Conservation (phyloP, 345 rosid genomes). For the Lumnitzera racemosa region DNA sequence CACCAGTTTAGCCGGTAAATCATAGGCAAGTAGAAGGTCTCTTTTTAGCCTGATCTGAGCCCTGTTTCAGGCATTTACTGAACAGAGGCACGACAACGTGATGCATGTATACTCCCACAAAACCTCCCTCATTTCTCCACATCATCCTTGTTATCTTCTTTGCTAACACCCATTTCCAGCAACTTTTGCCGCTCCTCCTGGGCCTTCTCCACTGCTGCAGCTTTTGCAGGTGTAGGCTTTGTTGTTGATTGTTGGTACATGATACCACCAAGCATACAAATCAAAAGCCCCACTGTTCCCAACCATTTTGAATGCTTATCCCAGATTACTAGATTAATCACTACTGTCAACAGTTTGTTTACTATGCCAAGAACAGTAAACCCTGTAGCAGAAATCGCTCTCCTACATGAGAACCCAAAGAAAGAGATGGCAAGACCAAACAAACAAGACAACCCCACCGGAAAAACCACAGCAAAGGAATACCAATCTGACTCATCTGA, state of each 20-base stretch:
- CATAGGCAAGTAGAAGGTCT: no score
- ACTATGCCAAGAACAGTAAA: conserved; percentile 98
- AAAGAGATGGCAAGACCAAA: conserved; percentile 92
- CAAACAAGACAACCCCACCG: conserved; percentile 77
- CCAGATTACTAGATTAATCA: conserved; percentile 81
- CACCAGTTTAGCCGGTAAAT: no score
- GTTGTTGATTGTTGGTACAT: conserved; percentile 84
- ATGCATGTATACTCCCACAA: no score
- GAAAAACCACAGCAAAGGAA: conserved; percentile 63
- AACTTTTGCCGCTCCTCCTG: conserved; percentile 69
- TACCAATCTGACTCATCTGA: conserved; percentile 66
- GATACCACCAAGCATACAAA: conserved; percentile 87
- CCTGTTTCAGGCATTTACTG: no score
- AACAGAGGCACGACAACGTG: no score
- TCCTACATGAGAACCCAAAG: conserved; percentile 93
- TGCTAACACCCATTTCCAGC: conserved; percentile 61
- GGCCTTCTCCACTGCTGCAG: conserved; percentile 26
- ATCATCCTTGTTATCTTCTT: conserved; percentile 18
- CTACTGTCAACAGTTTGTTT: conserved; percentile 84
- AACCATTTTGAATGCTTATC: conserved; percentile 81
- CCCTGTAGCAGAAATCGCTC: conserved; percentile 94
- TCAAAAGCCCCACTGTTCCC: conserved; percentile 80
- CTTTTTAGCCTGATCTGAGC: no score
- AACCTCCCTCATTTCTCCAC: conserved; percentile 11
- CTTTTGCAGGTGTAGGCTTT: conserved; percentile 51